Evolutionary conservation across 371 early-diverging fungal genomes (phyloP).

Genomic region (Chytridiales sp.): DNA sequence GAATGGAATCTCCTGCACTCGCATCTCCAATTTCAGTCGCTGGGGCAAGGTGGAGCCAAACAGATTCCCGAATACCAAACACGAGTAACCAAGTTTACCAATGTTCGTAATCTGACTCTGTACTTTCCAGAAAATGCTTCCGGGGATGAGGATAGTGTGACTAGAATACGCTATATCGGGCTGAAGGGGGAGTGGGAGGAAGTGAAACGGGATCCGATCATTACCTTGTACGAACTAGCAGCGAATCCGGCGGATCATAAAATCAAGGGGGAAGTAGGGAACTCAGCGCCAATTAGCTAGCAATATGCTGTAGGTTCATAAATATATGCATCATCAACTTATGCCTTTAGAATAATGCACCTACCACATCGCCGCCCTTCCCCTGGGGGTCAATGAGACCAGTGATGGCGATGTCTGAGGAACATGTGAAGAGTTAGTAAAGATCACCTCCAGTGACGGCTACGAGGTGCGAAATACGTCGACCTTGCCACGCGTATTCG

Average conservation of each 20-base stretch:
- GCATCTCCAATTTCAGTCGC: background rate
- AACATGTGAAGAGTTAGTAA: no score
- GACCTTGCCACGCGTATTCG: no score
- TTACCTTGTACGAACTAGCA: slow-evolving; percentile 78
- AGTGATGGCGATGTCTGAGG: no score
- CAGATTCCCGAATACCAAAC: slow-evolving; percentile 48
- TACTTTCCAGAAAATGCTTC: slow-evolving; percentile 82
- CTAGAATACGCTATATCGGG: slow-evolving; percentile 74
- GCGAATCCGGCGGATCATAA: slow-evolving; percentile 87
- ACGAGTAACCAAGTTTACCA: slow-evolving; percentile 79
- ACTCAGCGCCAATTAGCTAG: background rate
- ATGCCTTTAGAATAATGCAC: no score
- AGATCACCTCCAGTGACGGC: no score
- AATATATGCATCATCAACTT: no score
- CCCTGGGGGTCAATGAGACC: no score
- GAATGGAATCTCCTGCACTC: slow-evolving; percentile 72
- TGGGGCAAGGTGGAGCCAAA: background rate
- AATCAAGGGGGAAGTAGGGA: slow-evolving; percentile 15
- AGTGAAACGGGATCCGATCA: slow-evolving; percentile 80
- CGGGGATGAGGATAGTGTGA: slow-evolving; percentile 54
- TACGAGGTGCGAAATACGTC: no score
- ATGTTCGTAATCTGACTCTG: slow-evolving; percentile 76
- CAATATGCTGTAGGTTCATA: no score
- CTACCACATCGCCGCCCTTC: no score
- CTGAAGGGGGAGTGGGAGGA: slow-evolving; percentile 90